Conservation (phyloP, 2,329 filamentous ascomycete genomes). For the Cadophora malorum region DNA sequence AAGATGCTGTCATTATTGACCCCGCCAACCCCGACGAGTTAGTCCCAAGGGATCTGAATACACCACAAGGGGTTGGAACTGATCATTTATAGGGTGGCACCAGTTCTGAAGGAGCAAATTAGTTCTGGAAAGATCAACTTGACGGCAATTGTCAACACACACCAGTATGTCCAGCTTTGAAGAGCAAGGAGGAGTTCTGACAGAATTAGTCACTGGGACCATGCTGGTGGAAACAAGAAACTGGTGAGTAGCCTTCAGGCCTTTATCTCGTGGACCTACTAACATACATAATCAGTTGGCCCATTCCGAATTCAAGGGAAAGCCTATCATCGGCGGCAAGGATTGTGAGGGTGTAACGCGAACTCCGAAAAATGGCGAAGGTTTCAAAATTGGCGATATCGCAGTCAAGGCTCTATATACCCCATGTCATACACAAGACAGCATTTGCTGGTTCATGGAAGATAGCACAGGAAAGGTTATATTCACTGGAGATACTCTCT, state of each 20-base stretch:
- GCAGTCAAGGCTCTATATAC: slow-evolving; percentile 88
- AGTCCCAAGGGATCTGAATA: slow-evolving; percentile 41
- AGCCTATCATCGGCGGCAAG: slow-evolving; percentile 84
- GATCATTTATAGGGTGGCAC: slow-evolving; percentile 56
- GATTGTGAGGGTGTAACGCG: slow-evolving; percentile 81
- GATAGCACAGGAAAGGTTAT: slow-evolving; percentile 80
- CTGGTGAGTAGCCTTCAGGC: slow-evolving; percentile 60
- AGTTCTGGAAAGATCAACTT: slow-evolving; percentile 77
- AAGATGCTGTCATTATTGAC: slow-evolving; percentile 80
- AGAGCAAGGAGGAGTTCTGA: slow-evolving; percentile 19
- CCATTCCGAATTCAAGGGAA: slow-evolving; percentile 43
- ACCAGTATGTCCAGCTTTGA: slow-evolving; percentile 72
- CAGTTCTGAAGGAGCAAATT: slow-evolving; percentile 75
- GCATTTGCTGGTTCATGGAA: slow-evolving; percentile 92
- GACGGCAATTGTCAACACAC: slow-evolving; percentile 91
- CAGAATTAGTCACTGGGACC: slow-evolving; percentile 81
- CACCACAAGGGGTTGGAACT: neutral
- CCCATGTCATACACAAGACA: slow-evolving; percentile 97
- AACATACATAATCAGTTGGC: slow-evolving; percentile 30
- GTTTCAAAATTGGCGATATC: slow-evolving; percentile 84
- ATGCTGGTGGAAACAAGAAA: slow-evolving; percentile 88
- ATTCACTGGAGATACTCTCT: slow-evolving; percentile 96
- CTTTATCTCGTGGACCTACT: neutral
- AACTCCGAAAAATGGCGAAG: slow-evolving; percentile 76
- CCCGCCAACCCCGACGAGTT: slow-evolving; percentile 81